Conservation (phyloP, 305 asterid genomes). For the Fraxinus baroniana region DNA sequence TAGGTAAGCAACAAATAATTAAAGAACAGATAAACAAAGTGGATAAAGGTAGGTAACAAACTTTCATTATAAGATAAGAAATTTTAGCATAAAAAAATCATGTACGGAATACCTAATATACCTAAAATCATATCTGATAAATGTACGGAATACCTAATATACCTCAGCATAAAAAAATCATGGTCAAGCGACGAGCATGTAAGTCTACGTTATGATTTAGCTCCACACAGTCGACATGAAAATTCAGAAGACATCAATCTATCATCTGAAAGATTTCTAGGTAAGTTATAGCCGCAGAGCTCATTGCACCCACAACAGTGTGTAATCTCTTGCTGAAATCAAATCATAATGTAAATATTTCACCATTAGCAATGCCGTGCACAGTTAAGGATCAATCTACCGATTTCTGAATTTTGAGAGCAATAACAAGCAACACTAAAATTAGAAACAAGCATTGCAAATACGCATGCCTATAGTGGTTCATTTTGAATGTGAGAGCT, state of each 20-base stretch:
- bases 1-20: background rate
- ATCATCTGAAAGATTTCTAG: background rate
- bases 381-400: background rate
- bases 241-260: background rate
- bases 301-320: background rate
- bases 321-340: background rate
- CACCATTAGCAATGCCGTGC: background rate
- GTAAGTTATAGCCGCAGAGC: background rate
- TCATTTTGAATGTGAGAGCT: background rate
- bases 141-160: background rate
- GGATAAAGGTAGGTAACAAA: conserved; percentile 3
- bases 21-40: background rate
- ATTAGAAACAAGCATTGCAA: background rate
- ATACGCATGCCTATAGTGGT: background rate
- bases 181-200: background rate
- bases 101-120: background rate
- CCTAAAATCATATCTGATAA: background rate
- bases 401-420: background rate
- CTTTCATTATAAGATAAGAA: background rate
- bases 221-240: background rate
- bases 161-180: background rate
- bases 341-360: background rate
- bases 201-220: background rate
- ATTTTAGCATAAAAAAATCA: too few species aligned
- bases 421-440: background rate